These are phyloP conservation scores for Paramecium sexaurelia DNA, from an alignment of 73 alveolate genomes.

Conservation along the genomic window DNA sequence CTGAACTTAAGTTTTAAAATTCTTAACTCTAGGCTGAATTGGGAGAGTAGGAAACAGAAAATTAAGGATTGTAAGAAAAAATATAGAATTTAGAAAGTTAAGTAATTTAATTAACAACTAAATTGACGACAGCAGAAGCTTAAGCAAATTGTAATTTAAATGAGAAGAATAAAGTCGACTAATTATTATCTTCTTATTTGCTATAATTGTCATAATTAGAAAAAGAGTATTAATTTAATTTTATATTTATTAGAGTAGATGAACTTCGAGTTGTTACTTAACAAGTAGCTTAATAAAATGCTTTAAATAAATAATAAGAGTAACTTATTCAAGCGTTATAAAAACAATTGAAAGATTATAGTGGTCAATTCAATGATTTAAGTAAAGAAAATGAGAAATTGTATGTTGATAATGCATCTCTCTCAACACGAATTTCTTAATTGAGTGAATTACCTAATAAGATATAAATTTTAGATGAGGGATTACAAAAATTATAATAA, in stretches of 20 bases:
- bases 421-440: not conserved
- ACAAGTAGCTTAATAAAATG: not conserved
- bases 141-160: not conserved
- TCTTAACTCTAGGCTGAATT: not conserved
- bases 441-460: not conserved
- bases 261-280: not conserved
- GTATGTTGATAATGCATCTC: not conserved
- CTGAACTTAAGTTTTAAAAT: not conserved
- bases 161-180: conserved; percentile 2
- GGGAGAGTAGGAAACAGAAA: not conserved
- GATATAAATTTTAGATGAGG: not conserved
- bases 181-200: not conserved
- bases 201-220: conserved; percentile 1
- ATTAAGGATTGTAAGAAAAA: not conserved
- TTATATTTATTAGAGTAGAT: not conserved
- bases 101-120: not conserved
- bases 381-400: conserved; percentile 41
- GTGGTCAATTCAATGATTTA: not conserved
- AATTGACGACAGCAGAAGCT: not conserved
- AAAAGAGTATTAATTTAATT: not conserved
- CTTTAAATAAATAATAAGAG: not conserved
- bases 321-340: not conserved
- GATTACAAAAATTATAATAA: not conserved
- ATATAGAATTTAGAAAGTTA: not conserved
- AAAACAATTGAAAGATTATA: not conserved